Conservation (phyloP, 805 yeast species). For the Lipomyces starkeyi region DNA sequence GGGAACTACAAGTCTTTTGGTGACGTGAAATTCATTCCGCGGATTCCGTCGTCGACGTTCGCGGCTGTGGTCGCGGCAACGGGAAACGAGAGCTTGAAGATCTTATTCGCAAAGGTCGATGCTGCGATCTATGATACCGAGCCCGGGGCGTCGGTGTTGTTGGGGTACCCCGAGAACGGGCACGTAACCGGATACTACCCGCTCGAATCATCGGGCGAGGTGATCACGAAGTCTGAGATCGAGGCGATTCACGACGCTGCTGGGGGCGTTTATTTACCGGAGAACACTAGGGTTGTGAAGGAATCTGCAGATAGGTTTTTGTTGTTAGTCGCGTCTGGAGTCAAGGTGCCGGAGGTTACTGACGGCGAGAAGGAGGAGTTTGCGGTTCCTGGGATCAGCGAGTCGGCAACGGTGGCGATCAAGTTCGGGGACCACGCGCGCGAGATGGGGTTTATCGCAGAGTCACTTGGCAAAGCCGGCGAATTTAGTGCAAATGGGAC, state of each 20-base stretch:
- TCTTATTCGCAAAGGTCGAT: slow-evolving; percentile 43
- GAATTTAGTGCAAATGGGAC: slow-evolving; percentile 73
- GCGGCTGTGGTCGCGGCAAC: slow-evolving; percentile 53
- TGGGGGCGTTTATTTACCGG: slow-evolving; percentile 70
- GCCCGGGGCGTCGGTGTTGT: slow-evolving; percentile 55
- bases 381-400: slow-evolving; percentile 50
- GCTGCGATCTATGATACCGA: slow-evolving; percentile 58
- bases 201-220: slow-evolving; percentile 46
- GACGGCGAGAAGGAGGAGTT: slow-evolving; percentile 43
- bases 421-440: slow-evolving; percentile 77
- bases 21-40: slow-evolving; percentile 83
- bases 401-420: slow-evolving; percentile 54
- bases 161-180: slow-evolving; percentile 82
- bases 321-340: slow-evolving; percentile 73
- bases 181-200: slow-evolving; percentile 78
- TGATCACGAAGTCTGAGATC: slow-evolving; percentile 62
- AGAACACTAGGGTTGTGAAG: slow-evolving; percentile 78
- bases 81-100: slow-evolving; percentile 46
- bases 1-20: slow-evolving; percentile 86
- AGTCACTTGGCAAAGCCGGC: slow-evolving; percentile 61
- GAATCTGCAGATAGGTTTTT: slow-evolving; percentile 52
- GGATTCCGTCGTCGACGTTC: slow-evolving; percentile 57
- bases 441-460: slow-evolving; percentile 67
- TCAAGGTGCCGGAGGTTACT: not conserved
- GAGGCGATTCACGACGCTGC: slow-evolving; percentile 70